Evolutionary conservation across 1,284 basidiomycete genomes (phyloP), one percentile per base, ranked within the genome.

Genomic region (Cutaneotrichosporon arboriforme): DNA sequence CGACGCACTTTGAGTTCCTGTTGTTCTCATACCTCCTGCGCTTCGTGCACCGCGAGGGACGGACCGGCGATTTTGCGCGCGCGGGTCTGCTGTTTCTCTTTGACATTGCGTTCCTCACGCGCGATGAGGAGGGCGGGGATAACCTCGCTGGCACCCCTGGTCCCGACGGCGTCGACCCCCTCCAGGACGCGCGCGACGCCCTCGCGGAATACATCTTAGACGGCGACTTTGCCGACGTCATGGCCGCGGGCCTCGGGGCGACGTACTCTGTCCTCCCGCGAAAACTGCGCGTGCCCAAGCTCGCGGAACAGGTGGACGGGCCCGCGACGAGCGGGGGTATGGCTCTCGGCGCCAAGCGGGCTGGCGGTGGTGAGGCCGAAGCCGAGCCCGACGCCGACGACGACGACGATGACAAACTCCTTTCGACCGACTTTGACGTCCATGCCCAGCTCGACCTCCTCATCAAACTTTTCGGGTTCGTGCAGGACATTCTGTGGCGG

Each of bases 21-120:
- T 79, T 96, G 12, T 97, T 97, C 80, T 90, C 93, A 61, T 96
- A 96, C 68, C 84, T 98, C 34, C 83, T 97, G 17, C 89, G 92
- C 3, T 97, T 93, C 67, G 87, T 92, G 18, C 94, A 97, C 69
- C 83, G 92, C 49, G 93, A 97, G 76, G 91, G 91, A 23, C 83
- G 87, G 31, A 91, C 90, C 23, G 94, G 94, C 14, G 92, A 97
- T 69, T 89, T 90, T 66, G 91, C 94, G 4, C 83, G 94, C 10
- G 90, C 90, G 4, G 94, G 93, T 8, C 76, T 97, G 33, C 77
- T 94, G 14, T 91, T 94, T 72, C 80, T 97, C 41, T 87, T 97
- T 82, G 91, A 96, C 65, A 87, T 97, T 36, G 90, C 90, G 3
- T 91, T 93, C 84, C 10, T 72, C 69, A 31, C 80, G 76, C 54